phyloP scores from a whole-genome alignment of 1,284 basidiomycete genomes.

The Athelia psychrophila region DNA sequence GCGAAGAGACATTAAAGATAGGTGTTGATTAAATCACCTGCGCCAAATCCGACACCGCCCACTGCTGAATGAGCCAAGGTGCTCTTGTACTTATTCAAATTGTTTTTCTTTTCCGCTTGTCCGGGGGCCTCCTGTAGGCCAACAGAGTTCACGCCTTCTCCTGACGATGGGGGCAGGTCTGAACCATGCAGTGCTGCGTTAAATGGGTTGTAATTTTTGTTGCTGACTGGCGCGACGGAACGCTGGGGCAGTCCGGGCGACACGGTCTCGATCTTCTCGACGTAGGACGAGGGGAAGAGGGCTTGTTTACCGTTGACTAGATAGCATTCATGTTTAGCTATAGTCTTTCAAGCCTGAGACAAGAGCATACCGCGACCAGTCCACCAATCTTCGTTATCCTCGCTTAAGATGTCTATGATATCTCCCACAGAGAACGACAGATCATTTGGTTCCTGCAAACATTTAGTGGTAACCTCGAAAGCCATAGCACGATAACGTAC shows the following conservation, averaged over 20 bases:
- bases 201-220: constrained; percentile 37
- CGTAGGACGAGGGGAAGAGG: constrained; percentile 63
- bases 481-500: constrained; percentile 27
- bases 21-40: constrained; percentile 31
- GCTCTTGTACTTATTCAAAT: constrained; percentile 53
- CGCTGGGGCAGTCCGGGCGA: constrained; percentile 18
- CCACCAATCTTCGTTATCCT: constrained; percentile 65
- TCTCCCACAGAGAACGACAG: constrained; percentile 57
- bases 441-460: constrained; percentile 52
- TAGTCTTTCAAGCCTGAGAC: not conserved
- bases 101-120: constrained; percentile 51
- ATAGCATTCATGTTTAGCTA: not conserved
- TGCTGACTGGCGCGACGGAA: constrained; percentile 9
- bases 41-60: constrained; percentile 72
- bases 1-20: not conserved
- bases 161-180: constrained; percentile 33
- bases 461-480: constrained; percentile 6
- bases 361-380: constrained; percentile 22
- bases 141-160: constrained; percentile 26
- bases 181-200: constrained; percentile 34
- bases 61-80: constrained; percentile 68
- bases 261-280: constrained; percentile 43
- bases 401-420: constrained; percentile 54
- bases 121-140: constrained; percentile 35
- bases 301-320: constrained; percentile 50